A percentile compares a stretch with the other conserved stretches of the same genome.
Evolutionary conservation across 192 early-diverging fungal species (phyloP).

Genomic region (Backusella mclennaniae): DNA sequence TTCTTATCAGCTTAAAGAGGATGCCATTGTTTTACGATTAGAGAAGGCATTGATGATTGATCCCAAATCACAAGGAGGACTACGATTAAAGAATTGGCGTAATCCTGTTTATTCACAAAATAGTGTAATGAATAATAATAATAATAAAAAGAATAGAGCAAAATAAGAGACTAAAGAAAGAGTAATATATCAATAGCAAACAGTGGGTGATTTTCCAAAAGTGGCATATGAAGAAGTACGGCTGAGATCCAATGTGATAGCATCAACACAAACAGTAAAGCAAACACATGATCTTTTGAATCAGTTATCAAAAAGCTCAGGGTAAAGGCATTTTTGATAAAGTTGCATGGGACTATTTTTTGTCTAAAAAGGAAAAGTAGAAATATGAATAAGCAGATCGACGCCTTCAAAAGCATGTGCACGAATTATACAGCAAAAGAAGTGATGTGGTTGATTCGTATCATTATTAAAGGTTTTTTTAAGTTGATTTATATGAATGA

Average conservation of each 20-base stretch:
- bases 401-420: conserved; percentile 54
- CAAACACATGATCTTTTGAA: conserved; percentile 61
- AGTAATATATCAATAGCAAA: conserved; percentile 37
- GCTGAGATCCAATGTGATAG: conserved; percentile 47
- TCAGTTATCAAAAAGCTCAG: conserved; percentile 35
- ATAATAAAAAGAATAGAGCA: background rate
- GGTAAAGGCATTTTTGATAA: conserved; percentile 12
- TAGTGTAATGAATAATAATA: conserved; percentile 27
- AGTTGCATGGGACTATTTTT: background rate
- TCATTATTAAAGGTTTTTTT: conserved; percentile 67
- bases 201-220: conserved; percentile 63
- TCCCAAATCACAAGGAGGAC: conserved; percentile 55
- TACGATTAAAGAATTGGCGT: conserved; percentile 50
- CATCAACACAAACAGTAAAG: conserved; percentile 49
- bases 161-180: background rate
- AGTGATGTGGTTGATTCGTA: conserved; percentile 75
- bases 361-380: conserved; percentile 1
- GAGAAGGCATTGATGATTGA: conserved; percentile 58
- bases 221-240: conserved; percentile 48
- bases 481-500: too few species aligned
- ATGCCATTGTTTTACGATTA: conserved; percentile 63
- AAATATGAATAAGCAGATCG: conserved; percentile 12
- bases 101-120: conserved; percentile 30
- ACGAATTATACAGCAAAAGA: conserved; percentile 61
- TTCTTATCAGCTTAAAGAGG: conserved; percentile 66